Evolutionary conservation across 139 green algal species (phyloP), one percentile per base, ranked within the genome.

Genomic region (Volvox reticuliferus): DNA sequence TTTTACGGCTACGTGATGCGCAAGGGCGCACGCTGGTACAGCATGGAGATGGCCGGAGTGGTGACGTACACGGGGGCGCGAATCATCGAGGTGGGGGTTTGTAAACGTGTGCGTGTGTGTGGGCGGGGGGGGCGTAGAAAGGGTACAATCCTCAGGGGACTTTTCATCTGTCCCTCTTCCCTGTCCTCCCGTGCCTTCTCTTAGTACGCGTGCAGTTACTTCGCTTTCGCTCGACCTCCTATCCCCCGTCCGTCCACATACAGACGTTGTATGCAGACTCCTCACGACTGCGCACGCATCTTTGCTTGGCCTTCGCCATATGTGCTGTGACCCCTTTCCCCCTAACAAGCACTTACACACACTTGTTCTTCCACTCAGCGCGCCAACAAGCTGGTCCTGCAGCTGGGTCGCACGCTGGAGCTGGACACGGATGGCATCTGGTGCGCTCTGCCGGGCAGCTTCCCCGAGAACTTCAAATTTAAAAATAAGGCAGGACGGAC

Each of bases 341-440:
- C 65, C 12, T 12, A 5, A 5, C 65, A 73, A 24, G 2, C 65
- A 73, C 65, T 9, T 12, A 24, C 12, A 73, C 65, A 73, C 65
- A 73, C 65, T 14, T 55, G 44, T 55, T 55, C 16, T 12, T 28
- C 71, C 71, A n/a, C 69, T 36, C 95, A 98, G 95, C 92, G 92
- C 65, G 97, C 97, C 32, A 95, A 95, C 65, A 86, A 91, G 63
- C 94, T 99, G 55, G 93, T 99, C 30, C 90, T 95, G 55, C 88
- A 97, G 87, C 88, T 99, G 69, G 98, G 98, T 36, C 96, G 95
- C 81, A 97, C 98, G 0, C 95, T 99, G 75, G 98, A 99, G 96
- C 95, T 99, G 81, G 98, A 99, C 96, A 99, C 98, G 0, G 98
- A 99, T 91, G 98, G 98, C 91, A 99, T 99, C 93, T 99, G 98